These are phyloP conservation scores for Aspergillus nanangensis DNA, from an alignment of 495 filamentous ascomycete genomes.

Conservation along the genomic window DNA sequence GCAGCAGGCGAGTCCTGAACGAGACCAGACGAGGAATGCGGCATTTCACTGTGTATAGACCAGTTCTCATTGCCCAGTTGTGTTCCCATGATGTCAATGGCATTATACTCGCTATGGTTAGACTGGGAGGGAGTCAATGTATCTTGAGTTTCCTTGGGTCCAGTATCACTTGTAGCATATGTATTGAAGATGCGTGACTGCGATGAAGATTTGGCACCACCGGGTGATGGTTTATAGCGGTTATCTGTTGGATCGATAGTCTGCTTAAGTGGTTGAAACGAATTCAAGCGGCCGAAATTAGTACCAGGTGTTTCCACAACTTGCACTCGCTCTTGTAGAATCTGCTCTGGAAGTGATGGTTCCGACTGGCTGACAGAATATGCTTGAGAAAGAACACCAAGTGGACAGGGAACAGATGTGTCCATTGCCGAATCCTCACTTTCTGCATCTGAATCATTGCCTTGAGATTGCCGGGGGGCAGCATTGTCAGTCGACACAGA, in stretches of 20 bases:
- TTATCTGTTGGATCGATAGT: constrained; percentile 3
- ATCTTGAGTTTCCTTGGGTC: constrained; percentile 18
- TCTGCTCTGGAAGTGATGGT: constrained; percentile 18
- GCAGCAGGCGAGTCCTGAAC: constrained; percentile 28
- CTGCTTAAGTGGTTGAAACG: too few relatives aligned
- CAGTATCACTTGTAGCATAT: constrained; percentile 19
- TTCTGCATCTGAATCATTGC: constrained; percentile 16
- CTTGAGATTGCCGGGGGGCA: neutral
- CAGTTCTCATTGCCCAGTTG: constrained; percentile 15
- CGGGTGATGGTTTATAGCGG: constrained; percentile 14
- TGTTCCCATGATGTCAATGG: constrained; percentile 19
- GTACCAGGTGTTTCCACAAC: constrained; percentile 32
- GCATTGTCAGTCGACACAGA: too few relatives aligned
- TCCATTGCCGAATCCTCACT: constrained; percentile 52
- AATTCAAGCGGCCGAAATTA: constrained; percentile 7
- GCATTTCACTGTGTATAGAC: constrained; percentile 10
- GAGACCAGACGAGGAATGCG: constrained; percentile 14
- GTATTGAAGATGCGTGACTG: constrained; percentile 35
- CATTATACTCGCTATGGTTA: constrained; percentile 3
- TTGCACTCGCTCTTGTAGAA: constrained; percentile 25
- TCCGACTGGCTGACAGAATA: constrained; percentile 24
- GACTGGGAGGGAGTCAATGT: constrained; percentile 5
- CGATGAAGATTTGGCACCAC: constrained; percentile 31
- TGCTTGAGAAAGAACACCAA: constrained; percentile 28
- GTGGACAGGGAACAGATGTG: constrained; percentile 44